Evolutionary conservation across 805 yeast genomes (phyloP), one percentile per base, ranked within the genome.

Genomic region (Candida tibetensis): DNA sequence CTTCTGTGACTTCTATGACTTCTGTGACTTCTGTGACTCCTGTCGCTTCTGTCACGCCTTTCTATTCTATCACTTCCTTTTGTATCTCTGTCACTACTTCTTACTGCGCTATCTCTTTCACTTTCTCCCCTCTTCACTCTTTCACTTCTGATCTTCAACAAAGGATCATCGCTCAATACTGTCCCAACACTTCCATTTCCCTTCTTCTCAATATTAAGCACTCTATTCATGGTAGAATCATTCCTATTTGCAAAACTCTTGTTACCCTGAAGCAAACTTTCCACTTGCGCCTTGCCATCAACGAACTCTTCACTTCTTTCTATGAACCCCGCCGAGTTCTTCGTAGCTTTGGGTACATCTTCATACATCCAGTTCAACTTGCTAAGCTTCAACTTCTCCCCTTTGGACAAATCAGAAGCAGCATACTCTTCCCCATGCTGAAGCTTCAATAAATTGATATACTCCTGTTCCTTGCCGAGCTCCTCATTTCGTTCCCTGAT

Each of bases 361-460:
- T 82, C 76, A 54, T 90, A 90, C 95, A 91, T 91, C 97, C 97
- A 90, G 30, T 77, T 83, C 16, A 88, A 67, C 35, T 82, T 76
- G 37, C 72, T 65, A 18, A 69, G 42, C 43, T 64, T 62, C 21
- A 67, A 43, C 63, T 38, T 60, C 53, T 41, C 69, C 6, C 36
- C 37, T 15, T 47, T 41, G 17, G 38, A 32, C 19, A 46, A 36
- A 21, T 39, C 44, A 39, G 45, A 55, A 10, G 51, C 62, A 3
- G 61, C 51, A 22, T 62, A 53, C 35, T 64, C 70, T 28, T 59
- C 55, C 9, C 71, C 71, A 47, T 60, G 62, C 46, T 74, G 79
- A 44, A 77, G 51, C 26, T 64, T 68, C 39, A 69, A 54, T 28
- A 85, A 59, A 48, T 81, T 82, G 32, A 75, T 67, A 27, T 77